Evolutionary conservation across 768 basidiomycete species (phyloP), one percentile per base, ranked within the genome.

Genomic region (Cyclocybe cylindracea): DNA sequence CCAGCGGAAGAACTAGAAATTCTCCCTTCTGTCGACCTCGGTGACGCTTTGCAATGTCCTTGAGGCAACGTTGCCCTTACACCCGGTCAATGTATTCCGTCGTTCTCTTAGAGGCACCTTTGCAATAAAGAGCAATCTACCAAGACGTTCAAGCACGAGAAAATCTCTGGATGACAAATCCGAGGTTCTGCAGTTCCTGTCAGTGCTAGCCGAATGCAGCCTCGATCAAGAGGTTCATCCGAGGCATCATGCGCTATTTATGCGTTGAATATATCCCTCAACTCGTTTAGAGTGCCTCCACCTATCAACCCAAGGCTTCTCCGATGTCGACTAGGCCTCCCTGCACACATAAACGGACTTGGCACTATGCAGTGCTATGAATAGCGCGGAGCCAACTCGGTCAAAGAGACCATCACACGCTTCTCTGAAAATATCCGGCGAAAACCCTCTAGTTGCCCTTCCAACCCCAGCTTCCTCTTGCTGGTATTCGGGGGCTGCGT

Each of bases 311-410:
- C 37, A 38, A 38, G 37, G 16, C 37, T 38, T 47, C 29, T 10
- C 24, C 46, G 34, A 34, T 19, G 43, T 13, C 13, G 46, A 53
- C 10, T 41, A 13, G 16, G 46, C 40, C 46, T 7, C 18, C n/a
- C n/a, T 40, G 11, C 32, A 34, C 35, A 44, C 44, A 33, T 29
- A n/a, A 24, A 29, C 1, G 13, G 52, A 33, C 56, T 57, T 57
- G 56, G 56, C 56, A 35, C 32, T 39, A 7, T 18, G n/a, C 52
- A 41, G 50, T 33, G 37, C 44, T 33, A 38, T 41, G 31, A 33
- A 50, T 41, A 43, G 46, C 16, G 42, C 51, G 61, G 61, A 53
- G 49, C 40, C 54, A 61, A 55, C 37, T 65, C 63, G 58, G 59
- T 44, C 46, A 39, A 32, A 51, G 42, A 7, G 29, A 11, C 35